Percentiles rank a stretch among this genome's conserved stretches.
Conservation (phyloP, 306 rosid species). For the Dryas alaskensis region DNA sequence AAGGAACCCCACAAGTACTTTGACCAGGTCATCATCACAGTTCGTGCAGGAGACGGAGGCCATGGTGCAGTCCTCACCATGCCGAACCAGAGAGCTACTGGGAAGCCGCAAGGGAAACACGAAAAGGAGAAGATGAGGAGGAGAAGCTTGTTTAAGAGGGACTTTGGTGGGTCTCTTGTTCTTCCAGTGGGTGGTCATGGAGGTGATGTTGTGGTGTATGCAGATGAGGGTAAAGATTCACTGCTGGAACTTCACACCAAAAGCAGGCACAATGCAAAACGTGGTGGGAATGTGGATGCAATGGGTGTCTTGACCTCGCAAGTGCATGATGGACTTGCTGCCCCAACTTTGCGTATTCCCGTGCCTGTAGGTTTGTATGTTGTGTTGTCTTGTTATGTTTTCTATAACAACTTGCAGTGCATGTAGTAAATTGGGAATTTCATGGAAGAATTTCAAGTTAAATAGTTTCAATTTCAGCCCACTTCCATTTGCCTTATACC, state of each 20-base stretch:
- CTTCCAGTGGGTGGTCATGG: conserved; percentile 87
- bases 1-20: conserved; percentile 86
- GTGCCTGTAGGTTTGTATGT: conserved; percentile 87
- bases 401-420: not conserved
- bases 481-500: not conserved
- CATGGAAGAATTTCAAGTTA: not conserved
- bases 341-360: conserved; percentile 75
- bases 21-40: conserved; percentile 75
- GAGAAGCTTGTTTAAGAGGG: conserved; percentile 57
- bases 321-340: conserved; percentile 53
- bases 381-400: not conserved
- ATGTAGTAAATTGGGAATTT: not conserved
- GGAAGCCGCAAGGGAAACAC: conserved; percentile 35
- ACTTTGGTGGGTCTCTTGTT: conserved; percentile 75
- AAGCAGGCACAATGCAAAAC: conserved; percentile 56
- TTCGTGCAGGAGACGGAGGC: conserved; percentile 91
- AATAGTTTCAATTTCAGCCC: not conserved
- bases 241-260: conserved; percentile 63
- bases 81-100: conserved; percentile 34
- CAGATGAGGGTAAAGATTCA: conserved; percentile 66
- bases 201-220: conserved; percentile 84
- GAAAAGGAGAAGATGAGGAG: conserved; percentile 48
- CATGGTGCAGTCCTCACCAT: conserved; percentile 64
- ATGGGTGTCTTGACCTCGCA: conserved; percentile 72
- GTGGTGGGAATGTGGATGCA: conserved; percentile 86